Conservation (phyloP, 148 eudicot genomes). For the Vaccinium darrowii region DNA sequence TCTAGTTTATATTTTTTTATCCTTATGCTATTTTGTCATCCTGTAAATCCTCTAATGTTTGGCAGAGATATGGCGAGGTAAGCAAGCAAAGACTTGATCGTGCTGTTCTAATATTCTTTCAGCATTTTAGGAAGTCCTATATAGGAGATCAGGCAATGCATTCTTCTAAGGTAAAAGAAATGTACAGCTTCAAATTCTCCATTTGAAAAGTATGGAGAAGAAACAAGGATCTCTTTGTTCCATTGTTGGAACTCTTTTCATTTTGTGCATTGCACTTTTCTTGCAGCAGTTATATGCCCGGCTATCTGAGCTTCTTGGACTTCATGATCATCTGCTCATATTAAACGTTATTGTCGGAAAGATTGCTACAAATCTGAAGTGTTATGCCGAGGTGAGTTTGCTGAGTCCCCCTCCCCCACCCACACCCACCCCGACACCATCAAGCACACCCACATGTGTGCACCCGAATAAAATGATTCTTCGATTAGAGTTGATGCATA, state of each 20-base stretch:
- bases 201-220: not conserved
- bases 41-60: conserved; percentile 17
- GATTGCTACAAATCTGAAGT: conserved; percentile 85
- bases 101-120: conserved; percentile 76
- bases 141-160: conserved; percentile 84
- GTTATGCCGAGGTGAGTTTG: conserved; percentile 64
- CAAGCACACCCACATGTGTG: not conserved
- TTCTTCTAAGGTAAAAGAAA: conserved; percentile 66
- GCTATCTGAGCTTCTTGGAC: conserved; percentile 82
- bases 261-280: conserved; percentile 23
- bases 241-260: not conserved
- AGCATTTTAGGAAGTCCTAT: conserved; percentile 67
- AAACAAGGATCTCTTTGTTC: not conserved
- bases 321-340: conserved; percentile 77
- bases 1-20: not conserved
- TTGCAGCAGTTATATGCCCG: conserved; percentile 91
- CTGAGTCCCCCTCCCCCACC: not conserved
- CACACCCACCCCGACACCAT: not conserved
- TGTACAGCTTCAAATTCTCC: not conserved
- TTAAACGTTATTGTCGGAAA: conserved; percentile 77
- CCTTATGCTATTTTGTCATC: not conserved
- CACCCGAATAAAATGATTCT: not conserved
- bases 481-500: conserved; percentile 10
- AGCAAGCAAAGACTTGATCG: conserved; percentile 93
- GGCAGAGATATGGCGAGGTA: conserved; percentile 81